Percentiles rank a stretch among this genome's conserved stretches.
phyloP scores from a whole-genome alignment of 202 grass and related monocot species.

The Alloteropsis angusta region DNA sequence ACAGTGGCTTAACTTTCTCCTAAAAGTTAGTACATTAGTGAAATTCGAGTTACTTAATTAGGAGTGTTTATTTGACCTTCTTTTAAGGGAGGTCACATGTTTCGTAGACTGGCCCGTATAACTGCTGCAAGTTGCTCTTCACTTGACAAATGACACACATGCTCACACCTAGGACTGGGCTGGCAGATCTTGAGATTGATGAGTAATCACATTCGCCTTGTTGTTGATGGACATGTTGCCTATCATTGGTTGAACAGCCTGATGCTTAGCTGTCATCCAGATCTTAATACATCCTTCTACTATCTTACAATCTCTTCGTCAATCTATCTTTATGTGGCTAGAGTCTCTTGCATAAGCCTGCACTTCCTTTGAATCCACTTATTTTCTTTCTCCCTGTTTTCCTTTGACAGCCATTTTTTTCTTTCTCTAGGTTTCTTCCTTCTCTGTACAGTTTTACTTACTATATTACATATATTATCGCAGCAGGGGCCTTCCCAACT shows the following conservation, averaged over 20 bases:
- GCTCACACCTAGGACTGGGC: not conserved
- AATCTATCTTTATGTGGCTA: not conserved
- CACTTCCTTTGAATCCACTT: too few species aligned
- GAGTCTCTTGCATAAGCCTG: too few species aligned
- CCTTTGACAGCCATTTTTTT: too few species aligned
- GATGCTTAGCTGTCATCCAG: not conserved
- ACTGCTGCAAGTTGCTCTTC: not conserved
- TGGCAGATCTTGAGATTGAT: not conserved
- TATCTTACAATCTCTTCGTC: not conserved
- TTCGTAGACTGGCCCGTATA: not conserved
- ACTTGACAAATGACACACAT: not conserved
- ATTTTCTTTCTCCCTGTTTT: too few species aligned
- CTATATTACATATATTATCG: too few species aligned
- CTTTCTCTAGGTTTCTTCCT: too few species aligned
- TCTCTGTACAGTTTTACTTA: too few species aligned
- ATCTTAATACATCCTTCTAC: not conserved
- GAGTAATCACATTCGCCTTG: not conserved
- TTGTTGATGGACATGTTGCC: not conserved
- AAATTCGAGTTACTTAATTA: not conserved
- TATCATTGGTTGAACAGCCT: not conserved
- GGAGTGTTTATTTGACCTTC: not conserved
- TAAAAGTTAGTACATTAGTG: not conserved
- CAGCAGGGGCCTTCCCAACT: too few species aligned
- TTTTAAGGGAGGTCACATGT: slow-evolving; percentile 8
- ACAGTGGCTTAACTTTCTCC: slow-evolving; percentile 18